Evolutionary conservation across 495 filamentous ascomycete species (phyloP).

Genomic region (Talaromyces ruber): DNA sequence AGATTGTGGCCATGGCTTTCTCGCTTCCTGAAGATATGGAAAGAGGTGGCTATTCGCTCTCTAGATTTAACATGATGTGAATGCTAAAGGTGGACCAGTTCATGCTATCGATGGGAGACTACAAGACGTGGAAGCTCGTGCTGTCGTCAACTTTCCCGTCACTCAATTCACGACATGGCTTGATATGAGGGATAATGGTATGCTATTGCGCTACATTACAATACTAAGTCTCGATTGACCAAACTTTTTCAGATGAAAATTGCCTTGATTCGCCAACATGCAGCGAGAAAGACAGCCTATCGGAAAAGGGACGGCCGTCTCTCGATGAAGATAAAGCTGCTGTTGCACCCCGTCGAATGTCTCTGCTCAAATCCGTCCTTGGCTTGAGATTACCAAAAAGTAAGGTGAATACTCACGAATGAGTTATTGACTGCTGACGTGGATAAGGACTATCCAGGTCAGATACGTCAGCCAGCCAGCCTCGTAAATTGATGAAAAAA

Average conservation of each 20-base stretch:
- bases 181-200: neutral
- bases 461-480: conserved; percentile 12
- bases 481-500: conserved; percentile 19
- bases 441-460: conserved; percentile 15
- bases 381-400: conserved; percentile 16
- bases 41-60: conserved; percentile 10
- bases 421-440: neutral
- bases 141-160: conserved; percentile 3
- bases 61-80: neutral
- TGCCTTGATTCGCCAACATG: neutral
- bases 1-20: conserved; percentile 24
- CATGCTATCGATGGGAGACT: conserved; percentile 21
- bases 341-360: conserved; percentile 1
- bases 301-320: neutral
- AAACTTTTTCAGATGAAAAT: neutral
- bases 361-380: conserved; percentile 11
- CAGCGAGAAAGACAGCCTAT: neutral
- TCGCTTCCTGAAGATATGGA: conserved; percentile 23
- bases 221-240: neutral
- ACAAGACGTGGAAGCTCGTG: conserved; percentile 9
- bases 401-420: neutral
- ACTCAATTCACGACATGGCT: conserved; percentile 3
- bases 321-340: neutral
- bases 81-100: conserved; percentile 9
- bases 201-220: neutral